phyloP scores from a whole-genome alignment of 2,329 filamentous ascomycete species.

The Coniella lustricola region DNA sequence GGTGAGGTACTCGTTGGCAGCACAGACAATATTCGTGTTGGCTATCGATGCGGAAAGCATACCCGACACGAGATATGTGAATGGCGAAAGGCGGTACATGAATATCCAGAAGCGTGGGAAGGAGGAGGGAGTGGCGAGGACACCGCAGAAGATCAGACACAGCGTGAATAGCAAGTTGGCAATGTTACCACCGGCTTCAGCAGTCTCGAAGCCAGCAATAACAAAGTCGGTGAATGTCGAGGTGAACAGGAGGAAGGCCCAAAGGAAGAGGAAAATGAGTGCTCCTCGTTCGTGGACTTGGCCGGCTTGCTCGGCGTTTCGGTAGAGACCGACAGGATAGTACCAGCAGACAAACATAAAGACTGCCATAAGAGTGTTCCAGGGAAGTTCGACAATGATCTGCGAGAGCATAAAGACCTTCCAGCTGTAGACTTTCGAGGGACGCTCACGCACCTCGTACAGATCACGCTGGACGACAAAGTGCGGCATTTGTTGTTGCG shows the following conservation, averaged over 20 bases:
- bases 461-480: conserved; percentile 61
- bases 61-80: conserved; percentile 65
- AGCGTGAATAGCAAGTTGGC: conserved; percentile 60
- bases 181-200: conserved; percentile 60
- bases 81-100: conserved; percentile 63
- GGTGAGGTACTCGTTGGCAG: conserved; percentile 54
- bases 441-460: conserved; percentile 64
- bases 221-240: conserved; percentile 60
- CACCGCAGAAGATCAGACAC: conserved; percentile 57
- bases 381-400: conserved; percentile 64
- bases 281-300: conserved; percentile 50
- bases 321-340: conserved; percentile 60
- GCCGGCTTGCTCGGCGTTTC: conserved; percentile 47
- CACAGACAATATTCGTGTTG: conserved; percentile 52
- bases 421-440: conserved; percentile 64
- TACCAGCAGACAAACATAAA: conserved; percentile 63
- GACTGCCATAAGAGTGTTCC: conserved; percentile 58
- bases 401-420: conserved; percentile 60
- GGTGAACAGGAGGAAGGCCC: conserved; percentile 59
- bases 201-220: conserved; percentile 57
- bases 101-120: conserved; percentile 68
- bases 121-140: conserved; percentile 49
- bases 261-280: conserved; percentile 61
- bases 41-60: conserved; percentile 59
- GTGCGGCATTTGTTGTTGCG: conserved; percentile 63